These are phyloP conservation scores for Fraxinus excelsior DNA, from an alignment of 257 asterid species.

Conservation along the genomic window DNA sequence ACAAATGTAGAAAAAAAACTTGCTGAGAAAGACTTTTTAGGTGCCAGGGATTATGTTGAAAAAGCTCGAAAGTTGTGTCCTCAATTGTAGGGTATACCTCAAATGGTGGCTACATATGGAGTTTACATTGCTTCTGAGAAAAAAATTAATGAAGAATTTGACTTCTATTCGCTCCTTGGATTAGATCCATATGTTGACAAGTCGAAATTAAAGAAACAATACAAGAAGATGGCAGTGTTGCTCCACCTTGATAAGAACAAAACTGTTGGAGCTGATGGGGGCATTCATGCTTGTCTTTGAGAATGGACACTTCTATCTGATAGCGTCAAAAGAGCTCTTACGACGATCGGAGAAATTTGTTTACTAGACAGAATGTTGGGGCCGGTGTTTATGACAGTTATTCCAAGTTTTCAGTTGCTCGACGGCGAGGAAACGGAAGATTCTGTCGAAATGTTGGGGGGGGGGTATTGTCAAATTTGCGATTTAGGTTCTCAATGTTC, in stretches of 20 bases:
- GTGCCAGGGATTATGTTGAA: slow-evolving; percentile 69
- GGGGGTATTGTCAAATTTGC: too few relatives aligned
- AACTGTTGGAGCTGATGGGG: slow-evolving; percentile 89
- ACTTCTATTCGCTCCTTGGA: slow-evolving; percentile 86
- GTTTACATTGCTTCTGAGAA: slow-evolving; percentile 75
- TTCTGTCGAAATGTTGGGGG: too few relatives aligned
- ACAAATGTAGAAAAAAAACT: slow-evolving; percentile 80
- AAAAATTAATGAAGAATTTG: slow-evolving; percentile 73
- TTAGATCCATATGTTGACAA: slow-evolving; percentile 68
- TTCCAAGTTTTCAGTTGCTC: slow-evolving; percentile 57
- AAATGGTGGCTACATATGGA: slow-evolving; percentile 87
- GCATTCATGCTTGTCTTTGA: slow-evolving; percentile 86
- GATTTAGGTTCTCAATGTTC: too few relatives aligned
- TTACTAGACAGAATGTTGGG: slow-evolving; percentile 43
- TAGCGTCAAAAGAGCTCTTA: slow-evolving; percentile 51
- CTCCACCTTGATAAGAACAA: slow-evolving; percentile 96
- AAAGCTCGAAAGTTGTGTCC: slow-evolving; percentile 88
- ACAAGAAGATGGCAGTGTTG: slow-evolving; percentile 81
- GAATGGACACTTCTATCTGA: slow-evolving; percentile 76
- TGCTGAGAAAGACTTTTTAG: slow-evolving; percentile 56
- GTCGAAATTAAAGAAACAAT: slow-evolving; percentile 79
- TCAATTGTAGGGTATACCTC: slow-evolving; percentile 76
- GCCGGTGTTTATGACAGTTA: slow-evolving; percentile 43
- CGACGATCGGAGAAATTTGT: slow-evolving; percentile 65
- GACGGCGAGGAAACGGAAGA: too few relatives aligned